Evolutionary conservation across 164 flowering plant genomes (phyloP), one percentile per base, ranked within the genome.

Genomic region (Saururus chinensis): DNA sequence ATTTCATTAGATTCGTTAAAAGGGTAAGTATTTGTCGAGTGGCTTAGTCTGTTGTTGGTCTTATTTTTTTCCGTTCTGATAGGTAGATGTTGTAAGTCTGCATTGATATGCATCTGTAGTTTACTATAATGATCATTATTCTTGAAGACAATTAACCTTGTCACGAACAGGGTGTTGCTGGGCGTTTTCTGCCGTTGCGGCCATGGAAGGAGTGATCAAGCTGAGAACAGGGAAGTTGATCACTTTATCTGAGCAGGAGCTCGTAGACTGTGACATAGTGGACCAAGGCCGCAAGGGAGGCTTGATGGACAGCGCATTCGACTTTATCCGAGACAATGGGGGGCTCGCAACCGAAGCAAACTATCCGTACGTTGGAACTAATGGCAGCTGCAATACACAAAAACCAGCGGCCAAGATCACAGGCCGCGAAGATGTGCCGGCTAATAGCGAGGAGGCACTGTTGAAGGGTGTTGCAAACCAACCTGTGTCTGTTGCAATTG

Each of bases 131-230:
- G 37, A 30, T 6, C 37, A 2, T 30, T n/a, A n/a, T n/a, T n/a
- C n/a, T n/a, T n/a, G n/a, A n/a, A n/a, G n/a, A n/a, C n/a, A n/a
- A 30, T 2, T 30, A 30, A 30, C 2, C n/a, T 5, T 53, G 56
- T 56, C 9, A 21, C 17, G 9, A 20, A 26, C 41, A 71, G 79
- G 76, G 25, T 14, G 73, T 51, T 76, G 77, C 21, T 76, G 79
- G 76, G 74, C 72, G 0, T 73, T 76, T 26, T 70, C 76, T 22
- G 68, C 72, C 1, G 70, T 73, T 0, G 79, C 72, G 0, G 77
- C 75, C 14, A 59, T 55, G 49, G 71, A 76, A 41, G 75, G 77
- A 1, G 19, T 68, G 26, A 62, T 26, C 61, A 16, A 73, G 22
- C 58, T 68, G 51, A 40, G 14, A n/a, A 70, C 71, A 2, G 67